A percentile compares a stretch with the other conserved stretches of the same genome.
Conservation (phyloP, 2,329 filamentous ascomycete species). For the Domatiomyces globalis region DNA sequence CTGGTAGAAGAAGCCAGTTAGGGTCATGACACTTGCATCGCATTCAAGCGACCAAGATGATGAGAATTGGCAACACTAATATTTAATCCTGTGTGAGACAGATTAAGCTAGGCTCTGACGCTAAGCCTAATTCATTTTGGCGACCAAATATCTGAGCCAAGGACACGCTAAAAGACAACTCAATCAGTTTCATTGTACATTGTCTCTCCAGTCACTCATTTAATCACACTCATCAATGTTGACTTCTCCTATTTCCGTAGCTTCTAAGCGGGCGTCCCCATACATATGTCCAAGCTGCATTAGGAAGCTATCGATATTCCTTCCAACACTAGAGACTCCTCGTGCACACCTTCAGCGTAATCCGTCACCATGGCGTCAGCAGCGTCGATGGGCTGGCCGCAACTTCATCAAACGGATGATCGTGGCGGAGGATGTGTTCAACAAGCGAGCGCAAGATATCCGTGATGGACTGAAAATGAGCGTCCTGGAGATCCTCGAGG, state of each 20-base stretch:
- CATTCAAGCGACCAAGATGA: no score
- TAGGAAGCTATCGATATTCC: background rate
- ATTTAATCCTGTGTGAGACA: background rate
- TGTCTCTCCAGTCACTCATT: background rate
- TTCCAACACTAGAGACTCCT: background rate
- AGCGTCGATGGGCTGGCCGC: slow-evolving; percentile 25
- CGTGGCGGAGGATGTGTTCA: slow-evolving; percentile 30
- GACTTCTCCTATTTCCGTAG: background rate
- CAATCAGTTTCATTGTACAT: background rate
- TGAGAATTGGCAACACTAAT: no score
- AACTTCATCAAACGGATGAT: slow-evolving; percentile 25
- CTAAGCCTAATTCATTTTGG: background rate
- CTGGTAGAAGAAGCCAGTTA: no score
- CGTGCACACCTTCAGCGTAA: background rate
- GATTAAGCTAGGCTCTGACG: background rate
- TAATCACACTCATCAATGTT: background rate
- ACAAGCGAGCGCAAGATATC: slow-evolving; percentile 28
- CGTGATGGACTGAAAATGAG: slow-evolving; percentile 29
- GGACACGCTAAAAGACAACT: background rate
- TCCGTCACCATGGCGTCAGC: background rate
- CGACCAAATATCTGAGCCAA: background rate
- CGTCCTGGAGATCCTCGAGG: slow-evolving; percentile 32
- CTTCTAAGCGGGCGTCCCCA: background rate
- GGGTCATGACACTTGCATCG: no score
- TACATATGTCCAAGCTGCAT: background rate